Evolutionary conservation across 2,329 filamentous ascomycete species (phyloP).

Genomic region (Xylariaceae sp.): DNA sequence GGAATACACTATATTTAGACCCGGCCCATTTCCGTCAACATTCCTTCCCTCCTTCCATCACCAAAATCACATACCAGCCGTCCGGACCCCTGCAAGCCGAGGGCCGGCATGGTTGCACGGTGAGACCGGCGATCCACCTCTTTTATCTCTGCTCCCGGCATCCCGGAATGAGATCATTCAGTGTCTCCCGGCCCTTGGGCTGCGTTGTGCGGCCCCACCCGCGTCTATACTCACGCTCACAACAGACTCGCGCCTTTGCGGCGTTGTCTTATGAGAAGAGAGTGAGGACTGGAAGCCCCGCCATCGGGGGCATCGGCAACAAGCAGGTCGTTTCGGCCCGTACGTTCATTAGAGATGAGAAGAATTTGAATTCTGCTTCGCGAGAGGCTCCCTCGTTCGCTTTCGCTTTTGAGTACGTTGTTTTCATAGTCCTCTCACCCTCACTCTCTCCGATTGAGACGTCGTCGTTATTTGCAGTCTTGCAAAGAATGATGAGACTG

Average conservation of each 20-base stretch:
- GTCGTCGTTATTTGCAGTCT: neutral
- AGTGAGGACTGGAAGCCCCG: neutral
- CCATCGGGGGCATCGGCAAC: neutral
- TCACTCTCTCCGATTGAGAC: neutral
- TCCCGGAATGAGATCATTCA: slow-evolving; percentile 5
- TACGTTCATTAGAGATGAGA: slow-evolving; percentile 11
- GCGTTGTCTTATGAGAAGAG: slow-evolving; percentile 1
- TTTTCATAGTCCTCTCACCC: slow-evolving; percentile 5
- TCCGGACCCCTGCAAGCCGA: neutral
- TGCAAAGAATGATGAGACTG: neutral
- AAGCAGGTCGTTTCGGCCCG: slow-evolving; percentile 5
- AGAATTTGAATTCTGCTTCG: slow-evolving; percentile 4
- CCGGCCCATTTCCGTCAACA: neutral
- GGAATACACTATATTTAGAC: neutral
- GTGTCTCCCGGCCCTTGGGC: slow-evolving; percentile 9
- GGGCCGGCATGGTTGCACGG: slow-evolving; percentile 14
- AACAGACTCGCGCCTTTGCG: slow-evolving; percentile 5
- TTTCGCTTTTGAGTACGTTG: slow-evolving; percentile 38
- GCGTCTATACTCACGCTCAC: neutral
- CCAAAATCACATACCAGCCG: neutral
- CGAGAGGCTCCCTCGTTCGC: slow-evolving; percentile 27
- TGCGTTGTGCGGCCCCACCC: slow-evolving; percentile 12
- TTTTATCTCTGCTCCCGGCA: neutral
- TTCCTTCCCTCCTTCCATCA: neutral
- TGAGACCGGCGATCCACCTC: neutral